phyloP scores from a whole-genome alignment of 164 flowering plant species.

The Magnolia sinica region DNA sequence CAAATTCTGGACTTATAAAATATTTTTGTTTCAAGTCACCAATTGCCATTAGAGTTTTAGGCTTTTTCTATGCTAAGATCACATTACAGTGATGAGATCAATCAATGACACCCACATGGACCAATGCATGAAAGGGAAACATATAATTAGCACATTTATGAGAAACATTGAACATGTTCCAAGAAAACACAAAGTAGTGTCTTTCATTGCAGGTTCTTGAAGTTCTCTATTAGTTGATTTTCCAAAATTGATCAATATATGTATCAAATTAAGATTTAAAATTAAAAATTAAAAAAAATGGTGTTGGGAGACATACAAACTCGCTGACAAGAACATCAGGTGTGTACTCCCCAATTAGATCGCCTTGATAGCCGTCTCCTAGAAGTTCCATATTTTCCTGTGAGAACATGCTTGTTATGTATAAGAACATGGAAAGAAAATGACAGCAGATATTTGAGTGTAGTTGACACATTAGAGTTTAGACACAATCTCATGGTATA shows the following conservation, averaged over 20 bases:
- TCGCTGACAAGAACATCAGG: slow-evolving; percentile 87
- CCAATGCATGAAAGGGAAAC: too few species aligned
- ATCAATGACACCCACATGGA: too few species aligned
- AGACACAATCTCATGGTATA: too few species aligned
- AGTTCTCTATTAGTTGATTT: too few species aligned
- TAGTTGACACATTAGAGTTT: not conserved
- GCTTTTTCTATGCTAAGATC: too few species aligned
- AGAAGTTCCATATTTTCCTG: slow-evolving; percentile 66
- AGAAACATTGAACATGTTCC: not conserved
- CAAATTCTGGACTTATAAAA: too few species aligned
- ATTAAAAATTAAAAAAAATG: not conserved
- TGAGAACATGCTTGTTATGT: slow-evolving; percentile 6
- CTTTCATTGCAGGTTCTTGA: not conserved
- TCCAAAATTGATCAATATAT: not conserved
- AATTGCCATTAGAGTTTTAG: too few species aligned
- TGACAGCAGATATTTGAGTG: not conserved
- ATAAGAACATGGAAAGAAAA: not conserved
- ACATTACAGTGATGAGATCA: too few species aligned
- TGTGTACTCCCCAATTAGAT: slow-evolving; percentile 82
- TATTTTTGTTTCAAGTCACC: too few species aligned
- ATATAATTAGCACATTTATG: not conserved
- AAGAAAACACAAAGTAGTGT: not conserved
- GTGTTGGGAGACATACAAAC: slow-evolving; percentile 60
- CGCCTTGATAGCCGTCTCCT: slow-evolving; percentile 78
- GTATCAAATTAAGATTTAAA: not conserved